Conservation (phyloP, 176 grass and related monocot genomes). For the Thalia dealbata region DNA sequence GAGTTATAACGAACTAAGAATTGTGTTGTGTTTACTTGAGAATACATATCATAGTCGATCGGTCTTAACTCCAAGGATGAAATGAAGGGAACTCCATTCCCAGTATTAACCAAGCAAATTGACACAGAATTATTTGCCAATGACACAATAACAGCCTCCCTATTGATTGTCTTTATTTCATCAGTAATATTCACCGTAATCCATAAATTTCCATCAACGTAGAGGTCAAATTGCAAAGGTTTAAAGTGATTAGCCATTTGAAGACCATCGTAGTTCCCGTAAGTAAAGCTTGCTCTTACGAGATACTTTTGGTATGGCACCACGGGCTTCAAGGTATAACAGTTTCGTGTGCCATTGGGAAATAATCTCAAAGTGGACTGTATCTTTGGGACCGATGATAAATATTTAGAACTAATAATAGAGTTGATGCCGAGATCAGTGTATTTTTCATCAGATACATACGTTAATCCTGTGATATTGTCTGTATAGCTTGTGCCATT, state of each 20-base stretch:
- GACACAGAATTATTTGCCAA: not conserved
- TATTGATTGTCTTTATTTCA: not conserved
- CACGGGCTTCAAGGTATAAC: not conserved
- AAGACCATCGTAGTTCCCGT: slow-evolving; percentile 6
- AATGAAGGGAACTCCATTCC: not conserved
- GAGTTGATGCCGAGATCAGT: not conserved
- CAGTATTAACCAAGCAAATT: not conserved
- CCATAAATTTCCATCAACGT: not conserved
- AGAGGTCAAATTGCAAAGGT: not conserved
- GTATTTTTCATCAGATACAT: not conserved
- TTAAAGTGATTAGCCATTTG: not conserved
- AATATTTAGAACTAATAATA: not conserved
- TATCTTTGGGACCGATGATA: too few species aligned
- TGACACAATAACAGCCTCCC: not conserved
- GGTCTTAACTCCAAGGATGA: not conserved
- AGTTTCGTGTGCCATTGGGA: not conserved
- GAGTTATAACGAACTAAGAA: too few species aligned
- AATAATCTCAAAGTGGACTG: not conserved
- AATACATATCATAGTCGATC: not conserved
- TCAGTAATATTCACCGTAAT: not conserved
- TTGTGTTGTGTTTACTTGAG: not conserved
- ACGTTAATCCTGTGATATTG: not conserved
- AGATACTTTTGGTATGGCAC: not conserved
- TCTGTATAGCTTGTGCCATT: not conserved
- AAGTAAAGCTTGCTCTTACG: not conserved